Evolutionary conservation across 257 asterid genomes (phyloP).

Genomic region (Vinca minor): DNA sequence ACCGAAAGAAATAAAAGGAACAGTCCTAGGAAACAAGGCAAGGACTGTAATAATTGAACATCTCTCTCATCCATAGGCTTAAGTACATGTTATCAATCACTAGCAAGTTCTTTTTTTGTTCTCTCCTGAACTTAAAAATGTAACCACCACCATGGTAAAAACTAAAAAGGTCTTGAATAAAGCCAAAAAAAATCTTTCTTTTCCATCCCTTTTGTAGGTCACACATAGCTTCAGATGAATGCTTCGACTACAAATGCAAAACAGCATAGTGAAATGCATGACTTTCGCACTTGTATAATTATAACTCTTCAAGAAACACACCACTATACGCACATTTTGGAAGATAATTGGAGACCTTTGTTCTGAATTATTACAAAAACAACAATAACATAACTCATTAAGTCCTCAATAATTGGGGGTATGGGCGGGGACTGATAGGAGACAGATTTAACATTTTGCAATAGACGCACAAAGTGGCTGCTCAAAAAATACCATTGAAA

Average conservation of each 20-base stretch:
- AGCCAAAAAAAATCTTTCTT: neutral
- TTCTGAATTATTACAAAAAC: too few relatives aligned
- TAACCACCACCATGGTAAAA: neutral
- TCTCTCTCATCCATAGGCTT: neutral
- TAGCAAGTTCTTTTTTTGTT: neutral
- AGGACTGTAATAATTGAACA: neutral
- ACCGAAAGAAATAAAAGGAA: neutral
- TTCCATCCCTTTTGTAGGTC: neutral
- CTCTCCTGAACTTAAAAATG: neutral
- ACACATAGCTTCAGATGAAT: neutral
- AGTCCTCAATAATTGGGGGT: too few relatives aligned
- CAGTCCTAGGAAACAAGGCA: neutral
- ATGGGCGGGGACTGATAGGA: too few relatives aligned
- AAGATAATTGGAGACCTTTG: neutral
- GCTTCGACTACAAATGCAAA: neutral
- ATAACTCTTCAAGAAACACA: neutral
- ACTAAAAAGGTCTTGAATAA: neutral
- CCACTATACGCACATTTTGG: neutral
- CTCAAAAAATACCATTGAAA: too few relatives aligned
- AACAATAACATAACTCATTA: too few relatives aligned
- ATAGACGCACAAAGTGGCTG: too few relatives aligned
- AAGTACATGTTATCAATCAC: neutral
- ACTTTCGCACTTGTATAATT: neutral
- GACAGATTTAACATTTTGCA: too few relatives aligned
- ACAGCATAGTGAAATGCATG: neutral